Conservation (phyloP, 495 filamentous ascomycete species). For the Talaromyces ruber region DNA sequence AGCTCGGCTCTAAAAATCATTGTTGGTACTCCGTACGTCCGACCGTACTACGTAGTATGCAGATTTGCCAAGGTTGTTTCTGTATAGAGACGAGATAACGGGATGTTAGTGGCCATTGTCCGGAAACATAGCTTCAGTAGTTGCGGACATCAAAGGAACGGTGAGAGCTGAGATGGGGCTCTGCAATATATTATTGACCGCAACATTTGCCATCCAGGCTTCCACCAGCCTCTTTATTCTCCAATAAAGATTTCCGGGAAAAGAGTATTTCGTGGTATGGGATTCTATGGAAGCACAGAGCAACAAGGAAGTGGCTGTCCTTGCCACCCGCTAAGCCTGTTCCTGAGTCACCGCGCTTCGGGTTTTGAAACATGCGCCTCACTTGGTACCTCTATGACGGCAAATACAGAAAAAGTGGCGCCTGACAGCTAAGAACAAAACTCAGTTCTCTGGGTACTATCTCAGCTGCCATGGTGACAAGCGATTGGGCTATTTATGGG, state of each 20-base stretch:
- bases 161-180: background rate
- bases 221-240: background rate
- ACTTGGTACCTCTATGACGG: background rate
- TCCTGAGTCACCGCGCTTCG: background rate
- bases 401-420: background rate
- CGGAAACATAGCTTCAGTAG: background rate
- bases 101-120: background rate
- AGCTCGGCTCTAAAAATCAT: background rate
- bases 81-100: background rate
- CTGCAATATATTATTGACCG: background rate
- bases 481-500: background rate
- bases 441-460: background rate
- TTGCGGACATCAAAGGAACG: background rate
- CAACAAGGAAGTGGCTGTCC: background rate
- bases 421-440: background rate
- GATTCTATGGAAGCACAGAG: background rate
- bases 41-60: background rate
- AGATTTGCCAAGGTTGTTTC: background rate
- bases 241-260: background rate
- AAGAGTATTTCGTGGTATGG: background rate
- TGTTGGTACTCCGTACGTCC: background rate
- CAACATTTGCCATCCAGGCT: background rate
- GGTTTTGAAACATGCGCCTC: background rate
- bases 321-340: constrained; percentile 1
- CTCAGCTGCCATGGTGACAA: background rate